Evolutionary conservation across 2,329 filamentous ascomycete species (phyloP).

Genomic region (Fusarium torreyae): DNA sequence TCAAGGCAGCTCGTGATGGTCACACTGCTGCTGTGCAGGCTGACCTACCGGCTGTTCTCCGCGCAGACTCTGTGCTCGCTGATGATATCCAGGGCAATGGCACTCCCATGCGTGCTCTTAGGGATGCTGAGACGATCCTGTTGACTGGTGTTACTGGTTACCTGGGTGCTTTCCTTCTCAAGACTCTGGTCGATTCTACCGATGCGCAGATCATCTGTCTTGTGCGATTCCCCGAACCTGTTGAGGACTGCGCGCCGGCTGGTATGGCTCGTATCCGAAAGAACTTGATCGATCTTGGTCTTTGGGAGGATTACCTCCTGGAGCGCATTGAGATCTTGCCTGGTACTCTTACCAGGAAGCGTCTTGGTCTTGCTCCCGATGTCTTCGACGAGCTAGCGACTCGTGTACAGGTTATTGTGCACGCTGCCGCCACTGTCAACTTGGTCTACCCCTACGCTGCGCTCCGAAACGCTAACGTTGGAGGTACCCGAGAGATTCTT

Average conservation of each 20-base stretch:
- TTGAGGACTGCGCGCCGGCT: slow-evolving; percentile 73
- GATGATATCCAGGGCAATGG: slow-evolving; percentile 75
- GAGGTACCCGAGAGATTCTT: slow-evolving; percentile 83
- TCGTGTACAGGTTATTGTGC: slow-evolving; percentile 80
- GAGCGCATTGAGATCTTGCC: slow-evolving; percentile 83
- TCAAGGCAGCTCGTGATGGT: slow-evolving; percentile 79
- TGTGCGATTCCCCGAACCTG: slow-evolving; percentile 79
- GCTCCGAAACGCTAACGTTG: slow-evolving; percentile 80
- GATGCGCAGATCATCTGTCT: slow-evolving; percentile 80
- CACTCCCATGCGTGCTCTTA: slow-evolving; percentile 70
- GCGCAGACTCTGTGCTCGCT: slow-evolving; percentile 76
- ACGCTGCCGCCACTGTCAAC: slow-evolving; percentile 84
- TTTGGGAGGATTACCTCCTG: slow-evolving; percentile 84
- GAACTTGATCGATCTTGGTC: slow-evolving; percentile 82
- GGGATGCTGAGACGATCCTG: slow-evolving; percentile 77
- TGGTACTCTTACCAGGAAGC: slow-evolving; percentile 78
- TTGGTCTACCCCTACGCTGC: slow-evolving; percentile 87
- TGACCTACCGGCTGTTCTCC: slow-evolving; percentile 78
- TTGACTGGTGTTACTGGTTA: slow-evolving; percentile 84
- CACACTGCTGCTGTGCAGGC: slow-evolving; percentile 82
- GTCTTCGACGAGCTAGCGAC: slow-evolving; percentile 75
- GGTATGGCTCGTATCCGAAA: slow-evolving; percentile 81
- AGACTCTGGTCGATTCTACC: slow-evolving; percentile 76
- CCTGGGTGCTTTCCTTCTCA: slow-evolving; percentile 81
- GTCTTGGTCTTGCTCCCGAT: slow-evolving; percentile 77